Evolutionary conservation across 2,329 filamentous ascomycete species (phyloP), one percentile per base, ranked within the genome.

Genomic region (Alternaria novae-zelandiae): DNA sequence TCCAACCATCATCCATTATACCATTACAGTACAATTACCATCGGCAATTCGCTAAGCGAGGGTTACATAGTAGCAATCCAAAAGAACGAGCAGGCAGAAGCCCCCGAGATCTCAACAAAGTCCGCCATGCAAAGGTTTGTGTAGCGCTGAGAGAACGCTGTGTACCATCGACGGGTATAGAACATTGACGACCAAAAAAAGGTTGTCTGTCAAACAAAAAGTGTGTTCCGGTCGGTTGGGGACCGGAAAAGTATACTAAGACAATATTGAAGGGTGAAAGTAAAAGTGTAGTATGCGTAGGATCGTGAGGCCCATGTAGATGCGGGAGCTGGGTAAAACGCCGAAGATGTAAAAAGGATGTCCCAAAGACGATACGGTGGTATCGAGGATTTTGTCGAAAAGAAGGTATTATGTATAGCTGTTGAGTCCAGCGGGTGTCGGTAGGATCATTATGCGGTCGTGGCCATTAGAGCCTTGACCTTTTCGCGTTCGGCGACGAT

Each of bases 401-500:
- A 54, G 45, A 64, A 69, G 65, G 70, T 61, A 67, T 62, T 58
- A 65, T 46, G 30, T 41, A 23, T 53, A 25, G 11, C 26, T 53
- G 54, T 60, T 61, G 67, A 67, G 43, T 66, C 65, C 59, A 69
- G 67, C 64, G 51, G 13, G 63, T 30, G 53, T 68, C 47, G 54
- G 68, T 32, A 55, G 28, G 41, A 10, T n/a, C 26, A 41, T 70
- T 66, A 74, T 64, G 70, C 69, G 54, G 7, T 43, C 7, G 68
- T 62, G 10, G 72, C 69, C 77, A 84, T 82, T 49, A 86, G 70
- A 50, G 81, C 83, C 75, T 86, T 86, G 68, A 90, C 83, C 74
- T 85, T 87, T 69, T 87, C 83, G 61, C 86, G 83, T 82, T 93
- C 90, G 59, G 86, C 83, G 68, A 89, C 84, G 68, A 95, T 88